phyloP scores from a whole-genome alignment of 1,284 basidiomycete genomes.

The Meripilus lineatus region DNA sequence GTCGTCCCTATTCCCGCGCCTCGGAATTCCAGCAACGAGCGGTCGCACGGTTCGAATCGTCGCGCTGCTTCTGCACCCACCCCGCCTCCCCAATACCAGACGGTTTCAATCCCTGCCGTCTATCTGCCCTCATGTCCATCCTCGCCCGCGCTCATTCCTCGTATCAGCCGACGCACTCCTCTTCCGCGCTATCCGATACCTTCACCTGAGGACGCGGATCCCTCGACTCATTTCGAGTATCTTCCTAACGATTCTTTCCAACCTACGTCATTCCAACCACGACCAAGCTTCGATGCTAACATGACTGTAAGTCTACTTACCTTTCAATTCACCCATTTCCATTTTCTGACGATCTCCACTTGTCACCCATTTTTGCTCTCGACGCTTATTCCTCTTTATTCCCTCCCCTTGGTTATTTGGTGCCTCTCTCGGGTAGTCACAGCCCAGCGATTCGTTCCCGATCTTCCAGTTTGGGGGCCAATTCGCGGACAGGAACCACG shows the following conservation, averaged over 20 bases:
- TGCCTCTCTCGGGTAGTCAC: too few species aligned
- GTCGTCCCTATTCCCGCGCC: conserved; percentile 41
- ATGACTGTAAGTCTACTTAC: conserved; percentile 18
- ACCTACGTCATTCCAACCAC: conserved; percentile 30
- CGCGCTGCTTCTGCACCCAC: conserved; percentile 32
- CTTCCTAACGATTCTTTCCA: conserved; percentile 28
- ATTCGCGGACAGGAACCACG: conserved; percentile 15
- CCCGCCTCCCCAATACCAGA: conserved; percentile 38
- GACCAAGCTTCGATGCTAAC: conserved; percentile 34
- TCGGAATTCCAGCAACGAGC: conserved; percentile 24
- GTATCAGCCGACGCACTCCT: conserved; percentile 52
- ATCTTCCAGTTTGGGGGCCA: conserved; percentile 34
- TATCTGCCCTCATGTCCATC: conserved; percentile 64
- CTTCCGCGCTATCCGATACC: conserved; percentile 35
- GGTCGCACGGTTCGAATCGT: conserved; percentile 17
- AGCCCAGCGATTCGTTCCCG: conserved; percentile 43
- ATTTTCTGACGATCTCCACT: conserved; percentile 15
- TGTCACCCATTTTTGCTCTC: conserved; percentile 6
- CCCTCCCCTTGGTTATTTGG: too few species aligned
- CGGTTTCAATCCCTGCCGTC: conserved; percentile 59
- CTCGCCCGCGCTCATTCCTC: conserved; percentile 52
- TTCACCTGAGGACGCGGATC: conserved; percentile 32
- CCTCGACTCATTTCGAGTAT: conserved; percentile 33
- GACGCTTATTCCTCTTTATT: conserved; percentile 12
- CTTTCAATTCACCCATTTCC: too few species aligned